Evolutionary conservation across 2,329 filamentous ascomycete genomes (phyloP).

Genomic region (Huntiella savannae): DNA sequence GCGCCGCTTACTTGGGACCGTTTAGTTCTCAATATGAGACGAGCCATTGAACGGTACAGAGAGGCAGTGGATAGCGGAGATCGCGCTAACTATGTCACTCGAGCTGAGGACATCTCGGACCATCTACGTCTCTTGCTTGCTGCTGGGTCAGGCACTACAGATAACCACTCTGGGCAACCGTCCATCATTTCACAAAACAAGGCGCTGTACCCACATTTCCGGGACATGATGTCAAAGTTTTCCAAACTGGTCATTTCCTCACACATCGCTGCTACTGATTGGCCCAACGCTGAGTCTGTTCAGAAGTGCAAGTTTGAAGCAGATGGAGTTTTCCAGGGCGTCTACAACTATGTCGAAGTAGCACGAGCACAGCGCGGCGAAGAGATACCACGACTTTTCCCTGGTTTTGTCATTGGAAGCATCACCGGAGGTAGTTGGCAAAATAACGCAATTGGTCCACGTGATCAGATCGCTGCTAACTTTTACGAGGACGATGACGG

Average conservation of each 20-base stretch:
- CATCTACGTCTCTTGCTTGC: constrained; percentile 85
- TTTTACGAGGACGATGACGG: constrained; percentile 72
- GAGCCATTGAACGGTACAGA: constrained; percentile 73
- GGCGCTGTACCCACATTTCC: constrained; percentile 86
- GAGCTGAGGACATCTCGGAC: constrained; percentile 96
- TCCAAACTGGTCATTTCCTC: constrained; percentile 98
- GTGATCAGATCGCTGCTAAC: constrained; percentile 58
- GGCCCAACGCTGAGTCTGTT: constrained; percentile 81
- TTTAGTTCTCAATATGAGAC: constrained; percentile 82
- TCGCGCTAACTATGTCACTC: constrained; percentile 76
- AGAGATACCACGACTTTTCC: constrained; percentile 78
- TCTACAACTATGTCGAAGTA: constrained; percentile 92
- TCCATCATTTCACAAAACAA: constrained; percentile 99
- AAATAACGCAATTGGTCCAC: constrained; percentile 44
- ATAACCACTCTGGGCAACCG: constrained; percentile 95
- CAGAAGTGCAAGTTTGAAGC: constrained; percentile 93
- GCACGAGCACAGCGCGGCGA: constrained; percentile 85
- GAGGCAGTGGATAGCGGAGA: constrained; percentile 70
- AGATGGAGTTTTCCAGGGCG: constrained; percentile 84
- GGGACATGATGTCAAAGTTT: constrained; percentile 99
- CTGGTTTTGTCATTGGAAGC: constrained; percentile 81
- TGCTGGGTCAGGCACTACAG: constrained; percentile 87
- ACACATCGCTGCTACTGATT: constrained; percentile 91
- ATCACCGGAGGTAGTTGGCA: constrained; percentile 75
- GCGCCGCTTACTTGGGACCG: constrained; percentile 73